Percentiles rank a stretch among this genome's conserved stretches.
These are phyloP conservation scores for Mycena rebaudengoi DNA, from an alignment of 768 basidiomycete species.

Conservation along the genomic window DNA sequence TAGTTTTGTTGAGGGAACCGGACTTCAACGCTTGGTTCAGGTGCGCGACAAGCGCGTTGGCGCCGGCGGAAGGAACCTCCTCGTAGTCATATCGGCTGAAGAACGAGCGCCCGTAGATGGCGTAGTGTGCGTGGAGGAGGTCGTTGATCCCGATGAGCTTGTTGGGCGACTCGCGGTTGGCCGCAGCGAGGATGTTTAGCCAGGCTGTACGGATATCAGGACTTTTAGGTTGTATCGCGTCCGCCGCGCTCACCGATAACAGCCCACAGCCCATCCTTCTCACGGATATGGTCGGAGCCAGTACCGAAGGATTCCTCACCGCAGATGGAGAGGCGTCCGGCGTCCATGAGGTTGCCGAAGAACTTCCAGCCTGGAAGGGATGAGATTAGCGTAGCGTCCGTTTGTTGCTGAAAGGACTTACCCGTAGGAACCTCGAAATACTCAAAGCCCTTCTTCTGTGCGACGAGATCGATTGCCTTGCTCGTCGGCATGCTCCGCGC, in stretches of 20 bases:
- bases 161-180: slow-evolving; percentile 77
- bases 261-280: slow-evolving; percentile 99
- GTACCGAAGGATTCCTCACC: slow-evolving; percentile 99
- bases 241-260: slow-evolving; percentile 74
- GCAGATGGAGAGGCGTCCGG: slow-evolving; percentile 95
- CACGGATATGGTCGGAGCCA: slow-evolving; percentile 99
- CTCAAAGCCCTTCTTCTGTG: slow-evolving; percentile 91
- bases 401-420: no score
- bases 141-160: slow-evolving; percentile 91
- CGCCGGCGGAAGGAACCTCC: slow-evolving; percentile 92
- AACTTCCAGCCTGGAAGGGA: slow-evolving; percentile 94
- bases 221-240: not conserved
- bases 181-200: slow-evolving; percentile 96
- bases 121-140: slow-evolving; percentile 86
- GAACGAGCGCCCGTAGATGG: slow-evolving; percentile 94
- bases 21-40: slow-evolving; percentile 77
- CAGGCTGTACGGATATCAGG: slow-evolving; percentile 66
- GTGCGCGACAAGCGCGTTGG: slow-evolving; percentile 82
- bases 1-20: slow-evolving; percentile 72
- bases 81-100: slow-evolving; percentile 99
- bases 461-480: slow-evolving; percentile 96
- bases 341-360: slow-evolving; percentile 99
- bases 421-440: slow-evolving; percentile 98
- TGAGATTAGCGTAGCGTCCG: no score
- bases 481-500: slow-evolving; percentile 98